Evolutionary conservation across 2,329 filamentous ascomycete genomes (phyloP).

Genomic region (Cladophialophora chaetospira): DNA sequence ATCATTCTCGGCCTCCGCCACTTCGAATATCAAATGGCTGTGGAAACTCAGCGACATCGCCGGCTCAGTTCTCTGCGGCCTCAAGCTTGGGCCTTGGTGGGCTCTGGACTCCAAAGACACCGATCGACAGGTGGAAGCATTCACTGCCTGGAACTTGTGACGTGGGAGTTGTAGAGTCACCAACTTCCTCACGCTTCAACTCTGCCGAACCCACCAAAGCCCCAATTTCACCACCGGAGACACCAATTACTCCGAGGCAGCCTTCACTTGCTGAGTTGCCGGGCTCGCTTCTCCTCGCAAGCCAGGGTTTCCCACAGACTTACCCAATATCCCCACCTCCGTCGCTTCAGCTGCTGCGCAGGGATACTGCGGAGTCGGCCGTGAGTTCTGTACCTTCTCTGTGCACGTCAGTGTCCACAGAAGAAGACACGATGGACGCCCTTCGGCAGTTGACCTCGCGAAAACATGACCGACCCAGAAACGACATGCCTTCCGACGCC

Average conservation of each 20-base stretch:
- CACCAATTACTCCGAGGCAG: constrained; percentile 11
- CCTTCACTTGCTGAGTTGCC: constrained; percentile 23
- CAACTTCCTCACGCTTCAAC: constrained; percentile 8
- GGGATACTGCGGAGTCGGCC: constrained; percentile 20
- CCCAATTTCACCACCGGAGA: constrained; percentile 16
- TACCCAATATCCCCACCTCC: constrained; percentile 26
- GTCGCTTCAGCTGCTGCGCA: constrained; percentile 19
- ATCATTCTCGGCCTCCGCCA: constrained; percentile 14
- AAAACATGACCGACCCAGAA: constrained; percentile 23
- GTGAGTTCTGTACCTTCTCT: constrained; percentile 16
- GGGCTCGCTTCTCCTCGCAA: constrained; percentile 25
- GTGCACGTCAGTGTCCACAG: constrained; percentile 17
- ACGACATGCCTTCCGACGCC: constrained; percentile 17
- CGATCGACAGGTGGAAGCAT: constrained; percentile 13
- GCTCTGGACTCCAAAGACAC: constrained; percentile 25
- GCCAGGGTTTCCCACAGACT: constrained; percentile 28
- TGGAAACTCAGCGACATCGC: background rate
- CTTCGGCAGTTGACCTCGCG: constrained; percentile 23
- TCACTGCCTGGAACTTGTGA: background rate
- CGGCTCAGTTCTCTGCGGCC: constrained; percentile 4
- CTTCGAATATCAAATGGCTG: constrained; percentile 14
- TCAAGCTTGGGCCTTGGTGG: constrained; percentile 7
- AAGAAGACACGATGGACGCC: constrained; percentile 23
- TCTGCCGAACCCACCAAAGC: constrained; percentile 11
- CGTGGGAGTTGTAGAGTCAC: constrained; percentile 1